These are phyloP conservation scores for Biscogniauxia marginata DNA, from an alignment of 2,329 filamentous ascomycete species.

Conservation along the genomic window DNA sequence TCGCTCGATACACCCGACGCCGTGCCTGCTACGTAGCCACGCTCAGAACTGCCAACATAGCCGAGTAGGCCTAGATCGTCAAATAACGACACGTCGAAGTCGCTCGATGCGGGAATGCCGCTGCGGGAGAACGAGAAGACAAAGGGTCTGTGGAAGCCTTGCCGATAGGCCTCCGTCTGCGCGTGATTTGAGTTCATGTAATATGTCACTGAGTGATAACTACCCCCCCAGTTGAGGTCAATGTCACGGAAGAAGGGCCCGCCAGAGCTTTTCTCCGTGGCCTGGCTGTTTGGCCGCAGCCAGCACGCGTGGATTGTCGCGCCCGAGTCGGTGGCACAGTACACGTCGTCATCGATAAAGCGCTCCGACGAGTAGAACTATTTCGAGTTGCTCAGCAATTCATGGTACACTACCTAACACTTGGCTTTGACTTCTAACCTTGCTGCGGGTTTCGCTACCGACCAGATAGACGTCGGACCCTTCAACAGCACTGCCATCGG, in stretches of 20 bases:
- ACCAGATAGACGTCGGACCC: conserved; percentile 48
- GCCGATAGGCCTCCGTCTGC: conserved; percentile 54
- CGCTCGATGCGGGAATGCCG: conserved; percentile 41
- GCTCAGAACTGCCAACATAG: conserved; percentile 47
- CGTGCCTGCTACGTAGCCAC: conserved; percentile 53
- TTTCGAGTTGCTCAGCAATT: not conserved
- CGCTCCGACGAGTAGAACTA: conserved; percentile 59
- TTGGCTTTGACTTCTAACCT: conserved; percentile 26
- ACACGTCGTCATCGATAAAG: conserved; percentile 59
- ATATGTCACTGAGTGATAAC: conserved; percentile 53
- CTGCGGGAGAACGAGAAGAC: conserved; percentile 54
- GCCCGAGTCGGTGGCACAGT: conserved; percentile 43
- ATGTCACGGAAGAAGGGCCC: conserved; percentile 58
- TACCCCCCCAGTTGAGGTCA: conserved; percentile 53
- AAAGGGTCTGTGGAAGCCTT: conserved; percentile 59
- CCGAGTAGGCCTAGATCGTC: conserved; percentile 49
- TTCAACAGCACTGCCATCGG: conserved; percentile 46
- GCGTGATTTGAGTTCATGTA: conserved; percentile 61
- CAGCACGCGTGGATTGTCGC: conserved; percentile 31
- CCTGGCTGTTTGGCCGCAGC: conserved; percentile 37
- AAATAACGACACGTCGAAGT: conserved; percentile 56
- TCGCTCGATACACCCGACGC: conserved; percentile 48
- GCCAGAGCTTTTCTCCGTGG: conserved; percentile 56
- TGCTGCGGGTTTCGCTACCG: conserved; percentile 55
- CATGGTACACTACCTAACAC: not conserved